A percentile compares a stretch with the other conserved stretches of the same genome.
phyloP scores from a whole-genome alignment of 108 stramenopile genomes.

The Bacterosira constricta region DNA sequence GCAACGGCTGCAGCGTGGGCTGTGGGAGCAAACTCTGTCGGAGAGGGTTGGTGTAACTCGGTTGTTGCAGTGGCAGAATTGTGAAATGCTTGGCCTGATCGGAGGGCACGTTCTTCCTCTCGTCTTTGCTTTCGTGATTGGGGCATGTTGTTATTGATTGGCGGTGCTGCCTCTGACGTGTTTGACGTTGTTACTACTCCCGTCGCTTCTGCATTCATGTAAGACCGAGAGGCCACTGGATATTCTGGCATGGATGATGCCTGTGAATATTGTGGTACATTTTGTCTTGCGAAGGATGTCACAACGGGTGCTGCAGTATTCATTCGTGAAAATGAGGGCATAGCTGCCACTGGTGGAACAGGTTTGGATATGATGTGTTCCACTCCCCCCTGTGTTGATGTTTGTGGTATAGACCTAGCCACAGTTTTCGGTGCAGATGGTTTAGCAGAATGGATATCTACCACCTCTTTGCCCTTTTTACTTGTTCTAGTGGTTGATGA shows the following conservation, averaged over 20 bases:
- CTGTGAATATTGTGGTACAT: not conserved
- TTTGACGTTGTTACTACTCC: no score
- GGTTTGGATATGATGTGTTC: not conserved
- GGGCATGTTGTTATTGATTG: not conserved
- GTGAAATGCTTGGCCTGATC: slow-evolving; percentile 36
- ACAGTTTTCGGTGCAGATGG: no score
- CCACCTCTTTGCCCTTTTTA: slow-evolving; percentile 4
- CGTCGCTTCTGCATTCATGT: no score
- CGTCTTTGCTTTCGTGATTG: slow-evolving; percentile 42
- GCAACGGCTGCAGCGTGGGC: slow-evolving; percentile 49
- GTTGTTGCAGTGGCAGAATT: slow-evolving; percentile 10
- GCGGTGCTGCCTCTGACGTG: not conserved
- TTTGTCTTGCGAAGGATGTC: not conserved
- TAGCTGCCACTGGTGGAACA: not conserved
- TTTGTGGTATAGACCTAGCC: not conserved
- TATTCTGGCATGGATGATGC: not conserved
- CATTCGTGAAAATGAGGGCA: slow-evolving; percentile 12
- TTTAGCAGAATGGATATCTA: slow-evolving; percentile 36
- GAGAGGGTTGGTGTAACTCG: slow-evolving; percentile 45
- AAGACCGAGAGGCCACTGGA: not conserved
- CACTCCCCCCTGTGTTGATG: not conserved
- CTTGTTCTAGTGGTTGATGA: not conserved
- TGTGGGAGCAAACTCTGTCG: slow-evolving; percentile 45
- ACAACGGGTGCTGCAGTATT: slow-evolving; percentile 26
- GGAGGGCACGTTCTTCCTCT: slow-evolving; percentile 41